A percentile compares a stretch with the other conserved stretches of the same genome.
phyloP scores from a whole-genome alignment of 768 basidiomycete species.

The Polyporus arcularius region DNA sequence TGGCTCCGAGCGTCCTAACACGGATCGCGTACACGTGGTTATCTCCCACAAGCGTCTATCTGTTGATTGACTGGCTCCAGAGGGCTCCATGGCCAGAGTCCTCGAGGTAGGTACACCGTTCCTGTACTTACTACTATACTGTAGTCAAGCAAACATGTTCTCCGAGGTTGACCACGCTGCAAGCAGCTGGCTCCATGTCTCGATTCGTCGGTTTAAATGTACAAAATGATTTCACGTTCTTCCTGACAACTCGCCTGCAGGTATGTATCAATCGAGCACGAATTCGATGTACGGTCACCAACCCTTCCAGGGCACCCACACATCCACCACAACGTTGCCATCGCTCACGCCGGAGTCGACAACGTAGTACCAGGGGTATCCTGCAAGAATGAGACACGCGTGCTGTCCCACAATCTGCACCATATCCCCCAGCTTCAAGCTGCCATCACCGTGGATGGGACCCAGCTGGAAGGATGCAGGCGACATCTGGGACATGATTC shows the following conservation, averaged over 20 bases:
- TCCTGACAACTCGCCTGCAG: neutral
- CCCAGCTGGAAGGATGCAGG: constrained; percentile 18
- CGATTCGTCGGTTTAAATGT: neutral
- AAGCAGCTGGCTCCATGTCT: too few species aligned
- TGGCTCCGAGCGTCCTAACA: constrained; percentile 15
- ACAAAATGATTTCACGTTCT: neutral
- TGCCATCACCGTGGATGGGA: constrained; percentile 26
- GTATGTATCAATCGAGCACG: neutral
- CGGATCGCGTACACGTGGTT: constrained; percentile 11
- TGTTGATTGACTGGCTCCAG: neutral
- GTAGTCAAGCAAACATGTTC: too few species aligned
- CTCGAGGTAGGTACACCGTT: too few species aligned
- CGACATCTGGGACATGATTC: constrained; percentile 52
- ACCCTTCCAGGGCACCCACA: constrained; percentile 92
- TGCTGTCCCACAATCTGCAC: constrained; percentile 83
- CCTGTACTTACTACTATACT: too few species aligned
- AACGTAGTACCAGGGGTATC: constrained; percentile 82
- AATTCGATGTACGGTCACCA: constrained; percentile 51
- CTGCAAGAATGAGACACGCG: constrained; percentile 81
- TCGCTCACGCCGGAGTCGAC: constrained; percentile 63
- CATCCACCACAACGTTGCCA: constrained; percentile 60
- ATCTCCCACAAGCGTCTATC: neutral
- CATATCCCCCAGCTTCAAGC: constrained; percentile 56
- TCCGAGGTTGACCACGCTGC: too few species aligned
- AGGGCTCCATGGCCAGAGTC: too few species aligned